Evolutionary conservation across 768 basidiomycete species (phyloP), one percentile per base, ranked within the genome.

Genomic region (Amanita jacksonii): DNA sequence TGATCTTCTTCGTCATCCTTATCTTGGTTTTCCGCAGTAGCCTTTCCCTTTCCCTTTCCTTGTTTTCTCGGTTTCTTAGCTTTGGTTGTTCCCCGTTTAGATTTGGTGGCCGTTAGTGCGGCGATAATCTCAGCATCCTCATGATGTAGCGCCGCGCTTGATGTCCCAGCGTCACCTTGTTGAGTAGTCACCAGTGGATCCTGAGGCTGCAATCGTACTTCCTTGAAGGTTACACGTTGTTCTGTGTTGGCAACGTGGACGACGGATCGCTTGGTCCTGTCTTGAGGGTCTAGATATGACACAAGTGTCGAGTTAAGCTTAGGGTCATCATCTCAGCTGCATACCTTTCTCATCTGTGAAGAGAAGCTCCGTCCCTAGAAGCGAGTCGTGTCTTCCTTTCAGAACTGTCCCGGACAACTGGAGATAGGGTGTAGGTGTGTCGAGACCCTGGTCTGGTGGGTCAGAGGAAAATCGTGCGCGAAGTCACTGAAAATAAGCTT

Each of bases 331-430:
- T 13, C 16, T 25, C 18, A 35, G 4, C 24, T 8, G 36, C 59
- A 25, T 47, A 78, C 81, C 73, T 65, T 78, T 78, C 25, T 70
- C 71, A 44, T 87, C 85, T 0, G 75, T 72, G 57, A 89, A 88
- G 15, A 89, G 54, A 19, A 90, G 61, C 53, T 90, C 86, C 0
- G 83, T 82, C 2, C 87, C 87, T 2, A 89, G 62, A 3, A 89
- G 66, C 13, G 66, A 55, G 45, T 83, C 76, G 48, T 87, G 78
- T 28, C 68, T 63, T 0, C 87, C 87, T 57, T 79, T 79, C 49
- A 88, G 69, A 15, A 86, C 68, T 1, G 82, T 81, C 2, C 85
- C 85, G 4, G 81, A 79, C 1, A 89, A 67, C 51, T 90, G 87
- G 16, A 90, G 59, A 51, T 77, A 86, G 0, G 87, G 86, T 0